phyloP scores from a whole-genome alignment of 768 basidiomycete genomes.

The Coprinellus aureogranulatus region DNA sequence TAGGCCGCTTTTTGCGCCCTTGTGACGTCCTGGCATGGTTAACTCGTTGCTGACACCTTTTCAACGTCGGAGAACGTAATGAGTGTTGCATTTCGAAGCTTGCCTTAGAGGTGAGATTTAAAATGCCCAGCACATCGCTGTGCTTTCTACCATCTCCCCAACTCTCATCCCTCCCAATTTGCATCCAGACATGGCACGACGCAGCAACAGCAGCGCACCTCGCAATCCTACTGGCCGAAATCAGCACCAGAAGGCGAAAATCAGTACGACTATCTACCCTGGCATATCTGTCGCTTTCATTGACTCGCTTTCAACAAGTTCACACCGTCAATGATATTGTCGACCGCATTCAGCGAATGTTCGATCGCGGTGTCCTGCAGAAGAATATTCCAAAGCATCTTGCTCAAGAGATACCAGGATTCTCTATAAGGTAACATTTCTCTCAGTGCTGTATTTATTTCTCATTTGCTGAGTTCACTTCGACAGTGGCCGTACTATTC shows the following conservation, averaged over 20 bases:
- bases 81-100: too few relatives aligned
- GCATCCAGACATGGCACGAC: not conserved
- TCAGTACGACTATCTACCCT: not conserved
- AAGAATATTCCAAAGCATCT: not conserved
- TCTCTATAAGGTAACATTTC: not conserved
- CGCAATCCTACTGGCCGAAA: not conserved
- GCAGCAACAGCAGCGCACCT: not conserved
- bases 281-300: not conserved
- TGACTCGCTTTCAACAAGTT: not conserved
- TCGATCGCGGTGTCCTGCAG: not conserved
- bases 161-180: too few relatives aligned
- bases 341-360: not conserved
- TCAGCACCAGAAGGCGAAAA: not conserved
- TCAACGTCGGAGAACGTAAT: too few relatives aligned
- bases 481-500: slow-evolving; percentile 6
- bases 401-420: not conserved
- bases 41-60: too few relatives aligned
- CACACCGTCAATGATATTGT: not conserved
- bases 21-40: too few relatives aligned
- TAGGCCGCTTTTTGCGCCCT: too few relatives aligned
- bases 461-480: not conserved
- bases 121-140: too few relatives aligned
- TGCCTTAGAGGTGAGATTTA: too few relatives aligned
- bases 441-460: not conserved
- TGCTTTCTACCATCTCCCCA: too few relatives aligned